These are phyloP conservation scores for Colletotrichum musae DNA, from an alignment of 2,329 filamentous ascomycete genomes.

Conservation along the genomic window DNA sequence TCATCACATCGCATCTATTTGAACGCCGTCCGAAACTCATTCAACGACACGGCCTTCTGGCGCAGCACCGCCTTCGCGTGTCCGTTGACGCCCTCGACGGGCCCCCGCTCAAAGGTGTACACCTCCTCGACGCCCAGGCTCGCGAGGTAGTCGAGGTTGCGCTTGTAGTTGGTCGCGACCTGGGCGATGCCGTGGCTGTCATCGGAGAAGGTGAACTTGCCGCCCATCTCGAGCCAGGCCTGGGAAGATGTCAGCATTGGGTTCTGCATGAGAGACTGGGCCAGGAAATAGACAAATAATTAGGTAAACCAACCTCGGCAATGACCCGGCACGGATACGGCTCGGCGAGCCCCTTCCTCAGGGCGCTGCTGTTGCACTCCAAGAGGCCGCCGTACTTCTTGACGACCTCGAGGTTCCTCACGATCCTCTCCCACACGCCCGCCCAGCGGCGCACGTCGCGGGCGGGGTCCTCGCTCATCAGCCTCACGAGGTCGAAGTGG, in stretches of 20 bases:
- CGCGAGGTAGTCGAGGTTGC: conserved; percentile 79
- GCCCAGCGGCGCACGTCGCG: conserved; percentile 70
- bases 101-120: conserved; percentile 65
- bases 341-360: conserved; percentile 91
- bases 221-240: conserved; percentile 81
- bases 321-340: conserved; percentile 88
- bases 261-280: no score
- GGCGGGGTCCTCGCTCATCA: conserved; percentile 80
- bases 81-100: conserved; percentile 47
- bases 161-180: conserved; percentile 86
- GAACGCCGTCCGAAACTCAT: conserved; percentile 54
- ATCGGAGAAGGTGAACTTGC: conserved; percentile 91
- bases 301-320: conserved; percentile 72
- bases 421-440: conserved; percentile 80
- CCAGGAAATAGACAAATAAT: not conserved
- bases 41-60: conserved; percentile 61
- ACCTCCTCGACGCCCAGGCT: conserved; percentile 75
- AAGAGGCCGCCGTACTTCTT: conserved; percentile 83
- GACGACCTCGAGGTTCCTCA: conserved; percentile 81
- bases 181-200: conserved; percentile 94
- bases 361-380: conserved; percentile 89
- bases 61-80: conserved; percentile 53
- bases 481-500: conserved; percentile 92
- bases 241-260: conserved; percentile 48
- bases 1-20: conserved; percentile 12